Conservation (phyloP, 345 rosid genomes). For the Salix purpurea region DNA sequence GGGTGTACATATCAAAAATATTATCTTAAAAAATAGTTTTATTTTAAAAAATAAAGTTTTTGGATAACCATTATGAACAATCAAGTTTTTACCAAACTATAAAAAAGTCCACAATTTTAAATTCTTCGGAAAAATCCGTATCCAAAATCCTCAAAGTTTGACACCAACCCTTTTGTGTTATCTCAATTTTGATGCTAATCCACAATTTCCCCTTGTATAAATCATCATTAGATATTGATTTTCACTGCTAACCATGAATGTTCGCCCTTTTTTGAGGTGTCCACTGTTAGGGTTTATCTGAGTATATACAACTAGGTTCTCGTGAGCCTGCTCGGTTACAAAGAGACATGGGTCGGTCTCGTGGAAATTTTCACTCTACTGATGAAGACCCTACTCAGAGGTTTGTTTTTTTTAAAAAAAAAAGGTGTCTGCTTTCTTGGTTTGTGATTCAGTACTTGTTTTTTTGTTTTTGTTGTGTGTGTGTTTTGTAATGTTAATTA, state of each 20-base stretch:
- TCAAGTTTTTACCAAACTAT: background rate
- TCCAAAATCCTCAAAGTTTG: background rate
- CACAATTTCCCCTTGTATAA: background rate
- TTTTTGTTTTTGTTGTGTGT: background rate
- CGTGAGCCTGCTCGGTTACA: background rate
- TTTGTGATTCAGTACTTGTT: background rate
- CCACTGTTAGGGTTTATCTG: background rate
- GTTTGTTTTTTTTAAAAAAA: conserved; percentile 35
- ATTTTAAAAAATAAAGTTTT: no score
- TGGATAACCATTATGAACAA: no score
- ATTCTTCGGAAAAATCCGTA: background rate
- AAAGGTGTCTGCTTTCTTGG: background rate
- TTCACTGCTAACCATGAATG: background rate
- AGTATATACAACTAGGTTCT: background rate
- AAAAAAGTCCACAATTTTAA: background rate
- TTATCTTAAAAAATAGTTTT: no score
- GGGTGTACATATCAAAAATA: no score
- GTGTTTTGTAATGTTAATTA: background rate
- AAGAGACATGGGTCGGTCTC: conserved; percentile 81
- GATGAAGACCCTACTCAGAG: conserved; percentile 95
- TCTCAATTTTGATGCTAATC: background rate
- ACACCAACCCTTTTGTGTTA: background rate
- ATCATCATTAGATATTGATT: background rate
- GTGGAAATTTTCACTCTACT: conserved; percentile 76
- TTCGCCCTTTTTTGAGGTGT: background rate